Conservation (phyloP, 176 grass and related monocot species). For the Oropetium thomaeum region DNA sequence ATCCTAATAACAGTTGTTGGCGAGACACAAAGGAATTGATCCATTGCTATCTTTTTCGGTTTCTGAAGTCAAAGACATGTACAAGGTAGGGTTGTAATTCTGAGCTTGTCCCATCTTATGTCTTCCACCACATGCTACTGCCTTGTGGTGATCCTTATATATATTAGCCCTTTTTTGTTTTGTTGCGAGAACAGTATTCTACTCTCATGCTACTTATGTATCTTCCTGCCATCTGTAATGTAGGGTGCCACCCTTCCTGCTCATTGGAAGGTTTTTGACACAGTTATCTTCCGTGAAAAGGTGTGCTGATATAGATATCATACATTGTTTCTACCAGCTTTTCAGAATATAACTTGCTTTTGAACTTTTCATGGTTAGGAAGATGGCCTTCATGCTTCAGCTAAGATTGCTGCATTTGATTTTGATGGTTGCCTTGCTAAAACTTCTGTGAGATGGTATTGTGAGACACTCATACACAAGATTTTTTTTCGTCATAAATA, state of each 20-base stretch:
- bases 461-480: neutral
- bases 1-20: conserved; percentile 17
- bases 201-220: neutral
- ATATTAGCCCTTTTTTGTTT: neutral
- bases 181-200: neutral
- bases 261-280: conserved; percentile 80
- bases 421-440: conserved; percentile 90
- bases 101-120: neutral
- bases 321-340: neutral
- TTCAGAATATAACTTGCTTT: neutral
- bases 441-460: conserved; percentile 76
- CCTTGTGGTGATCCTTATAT: neutral
- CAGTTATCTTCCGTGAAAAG: conserved; percentile 76
- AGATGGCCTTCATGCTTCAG: conserved; percentile 64
- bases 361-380: conserved; percentile 46
- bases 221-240: conserved; percentile 27
- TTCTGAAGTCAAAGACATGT: conserved; percentile 48
- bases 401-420: conserved; percentile 98
- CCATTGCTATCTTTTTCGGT: conserved; percentile 34
- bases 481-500: conserved; percentile 10
- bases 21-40: conserved; percentile 14
- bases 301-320: conserved; percentile 30
- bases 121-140: neutral
- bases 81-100: conserved; percentile 45
- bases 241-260: conserved; percentile 60